Conservation (phyloP, 768 basidiomycete genomes). For the Tylopilus vinaceipallidus region DNA sequence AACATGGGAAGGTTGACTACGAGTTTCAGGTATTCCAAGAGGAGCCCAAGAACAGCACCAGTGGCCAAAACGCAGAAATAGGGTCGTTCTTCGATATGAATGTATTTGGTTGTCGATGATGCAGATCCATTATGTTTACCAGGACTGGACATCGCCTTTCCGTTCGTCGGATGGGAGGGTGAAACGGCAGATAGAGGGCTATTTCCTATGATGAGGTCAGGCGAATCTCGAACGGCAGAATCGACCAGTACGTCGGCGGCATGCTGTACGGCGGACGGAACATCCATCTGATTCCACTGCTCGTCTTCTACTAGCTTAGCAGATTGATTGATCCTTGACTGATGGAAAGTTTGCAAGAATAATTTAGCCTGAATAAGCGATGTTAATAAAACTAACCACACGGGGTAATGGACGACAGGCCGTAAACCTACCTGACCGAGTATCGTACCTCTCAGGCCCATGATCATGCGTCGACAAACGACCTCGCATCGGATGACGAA, state of each 20-base stretch:
- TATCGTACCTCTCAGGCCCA: constrained; percentile 82
- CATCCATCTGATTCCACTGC: constrained; percentile 81
- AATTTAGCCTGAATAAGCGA: constrained; percentile 62
- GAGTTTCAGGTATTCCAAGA: constrained; percentile 84
- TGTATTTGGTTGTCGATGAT: constrained; percentile 48
- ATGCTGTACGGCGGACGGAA: constrained; percentile 63
- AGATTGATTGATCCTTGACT: constrained; percentile 69
- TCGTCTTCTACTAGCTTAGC: constrained; percentile 96
- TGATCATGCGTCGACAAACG: constrained; percentile 87
- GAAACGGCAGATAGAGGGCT: neutral
- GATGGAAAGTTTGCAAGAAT: constrained; percentile 87
- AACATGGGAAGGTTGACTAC: constrained; percentile 86
- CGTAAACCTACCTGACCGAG: constrained; percentile 65
- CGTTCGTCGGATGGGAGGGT: constrained; percentile 8
- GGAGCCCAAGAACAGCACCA: constrained; percentile 62
- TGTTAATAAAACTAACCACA: neutral
- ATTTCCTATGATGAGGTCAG: constrained; percentile 52
- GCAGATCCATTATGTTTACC: constrained; percentile 22
- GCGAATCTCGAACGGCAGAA: constrained; percentile 78
- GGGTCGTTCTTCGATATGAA: constrained; percentile 76
- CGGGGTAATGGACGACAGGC: neutral
- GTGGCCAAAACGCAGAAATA: constrained; percentile 90
- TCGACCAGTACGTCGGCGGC: constrained; percentile 73
- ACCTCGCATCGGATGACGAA: constrained; percentile 90
- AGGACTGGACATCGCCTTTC: constrained; percentile 13